phyloP scores from a whole-genome alignment of 202 grass and related monocot species.

The Cymbopogon flexuosus region DNA sequence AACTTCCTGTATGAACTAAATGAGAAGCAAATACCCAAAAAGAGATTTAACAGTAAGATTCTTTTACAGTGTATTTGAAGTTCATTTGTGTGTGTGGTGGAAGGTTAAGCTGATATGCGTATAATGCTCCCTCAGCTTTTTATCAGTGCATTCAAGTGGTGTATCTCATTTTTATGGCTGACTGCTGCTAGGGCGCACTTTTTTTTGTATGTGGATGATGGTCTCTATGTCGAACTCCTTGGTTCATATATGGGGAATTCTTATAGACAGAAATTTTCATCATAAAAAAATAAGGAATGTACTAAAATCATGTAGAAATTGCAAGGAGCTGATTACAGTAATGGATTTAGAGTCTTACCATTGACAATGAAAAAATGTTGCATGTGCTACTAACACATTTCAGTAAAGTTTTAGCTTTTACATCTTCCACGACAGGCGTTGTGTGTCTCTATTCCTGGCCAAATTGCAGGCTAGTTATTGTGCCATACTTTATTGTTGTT shows the following conservation, averaged over 20 bases:
- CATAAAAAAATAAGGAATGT: background rate
- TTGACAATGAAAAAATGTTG: background rate
- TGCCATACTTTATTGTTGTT: background rate
- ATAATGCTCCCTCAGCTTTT: background rate
- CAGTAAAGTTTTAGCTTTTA: background rate
- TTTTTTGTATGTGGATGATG: background rate
- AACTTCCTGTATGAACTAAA: slow-evolving; percentile 84
- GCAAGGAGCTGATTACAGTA: background rate
- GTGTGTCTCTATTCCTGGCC: background rate
- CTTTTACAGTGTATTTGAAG: slow-evolving; percentile 15
- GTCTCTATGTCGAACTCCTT: background rate
- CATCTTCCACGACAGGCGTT: background rate
- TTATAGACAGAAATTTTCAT: background rate
- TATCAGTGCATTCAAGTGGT: background rate
- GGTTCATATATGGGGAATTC: background rate
- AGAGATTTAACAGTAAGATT: slow-evolving; percentile 92
- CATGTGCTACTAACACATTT: background rate
- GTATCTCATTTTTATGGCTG: background rate
- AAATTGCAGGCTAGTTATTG: background rate
- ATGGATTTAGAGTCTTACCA: background rate
- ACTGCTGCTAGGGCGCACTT: background rate
- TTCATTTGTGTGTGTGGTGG: background rate
- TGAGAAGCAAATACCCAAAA: slow-evolving; percentile 72
- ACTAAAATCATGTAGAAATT: background rate
- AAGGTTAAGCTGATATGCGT: background rate